Evolutionary conservation across 1,284 basidiomycete species (phyloP).

Genomic region (Pyrrhoderma noxium): DNA sequence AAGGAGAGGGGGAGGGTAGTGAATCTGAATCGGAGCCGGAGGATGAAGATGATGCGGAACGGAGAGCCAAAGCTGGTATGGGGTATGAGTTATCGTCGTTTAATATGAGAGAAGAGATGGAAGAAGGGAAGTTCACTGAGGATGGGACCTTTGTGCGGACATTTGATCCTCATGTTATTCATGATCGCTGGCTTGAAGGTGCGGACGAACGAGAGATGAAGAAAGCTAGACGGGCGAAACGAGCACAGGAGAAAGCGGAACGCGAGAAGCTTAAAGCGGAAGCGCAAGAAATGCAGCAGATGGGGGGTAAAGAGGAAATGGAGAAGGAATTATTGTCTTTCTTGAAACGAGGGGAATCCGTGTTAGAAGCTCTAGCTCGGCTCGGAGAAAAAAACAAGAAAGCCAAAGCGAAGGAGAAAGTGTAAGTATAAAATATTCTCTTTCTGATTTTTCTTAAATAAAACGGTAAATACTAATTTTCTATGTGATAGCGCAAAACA

Average conservation of each 20-base stretch:
- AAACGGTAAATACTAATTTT: too few relatives aligned
- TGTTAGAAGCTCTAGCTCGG: constrained; percentile 84
- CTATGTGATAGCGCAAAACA: constrained; percentile 22
- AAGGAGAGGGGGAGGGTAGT: constrained; percentile 25
- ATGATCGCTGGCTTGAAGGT: constrained; percentile 94
- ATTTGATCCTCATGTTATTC: constrained; percentile 84
- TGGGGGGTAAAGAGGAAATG: constrained; percentile 53
- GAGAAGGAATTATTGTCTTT: constrained; percentile 64
- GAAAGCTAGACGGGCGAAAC: constrained; percentile 66
- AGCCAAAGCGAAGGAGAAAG: constrained; percentile 34
- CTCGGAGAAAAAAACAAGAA: constrained; percentile 72
- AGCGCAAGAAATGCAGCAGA: constrained; percentile 56
- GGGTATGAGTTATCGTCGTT: constrained; percentile 91
- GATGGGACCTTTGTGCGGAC: constrained; percentile 87
- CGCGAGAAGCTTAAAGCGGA: constrained; percentile 67
- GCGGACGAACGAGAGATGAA: constrained; percentile 84
- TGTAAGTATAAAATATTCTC: constrained; percentile 28
- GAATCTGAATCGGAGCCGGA: constrained; percentile 50
- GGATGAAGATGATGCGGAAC: constrained; percentile 73
- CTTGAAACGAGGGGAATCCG: constrained; percentile 85
- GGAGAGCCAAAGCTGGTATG: constrained; percentile 79
- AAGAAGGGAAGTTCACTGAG: constrained; percentile 92
- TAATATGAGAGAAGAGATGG: constrained; percentile 99
- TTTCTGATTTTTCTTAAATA: not conserved
- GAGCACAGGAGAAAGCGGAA: constrained; percentile 61